Base-by-base conservation (phyloP, 129 eudicot species). In the Lactuca sativa region DNA sequence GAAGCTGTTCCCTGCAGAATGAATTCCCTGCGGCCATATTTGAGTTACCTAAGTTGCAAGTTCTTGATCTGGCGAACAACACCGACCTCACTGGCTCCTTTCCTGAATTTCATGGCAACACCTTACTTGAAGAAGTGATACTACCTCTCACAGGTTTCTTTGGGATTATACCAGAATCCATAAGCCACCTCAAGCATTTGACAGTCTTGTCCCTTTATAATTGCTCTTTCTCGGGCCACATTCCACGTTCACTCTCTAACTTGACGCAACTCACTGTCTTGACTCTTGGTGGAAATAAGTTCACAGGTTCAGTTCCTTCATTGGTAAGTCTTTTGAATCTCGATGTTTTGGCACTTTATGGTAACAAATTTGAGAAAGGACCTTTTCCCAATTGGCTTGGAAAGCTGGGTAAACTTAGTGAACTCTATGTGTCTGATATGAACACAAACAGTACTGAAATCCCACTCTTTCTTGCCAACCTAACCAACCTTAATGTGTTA, bases 101-200 rank as follows among this genome's bases (percentile, higher is more conserved):
- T 18, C 86, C 82, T 4, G 80, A 73, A 15, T 82, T 77, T 31
- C 57, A 25, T 36, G 54, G 34, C 25, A 59, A 54, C 9, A 67
- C 66, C 41, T 33, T 76, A 62, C 67, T 81, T 10, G 66, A 47
- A 38, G 3, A 8, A 5, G 21, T 83, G 38, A 4, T 0, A 12
- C 38, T 76, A 4, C 1, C 0, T 16, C 0, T 0, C 2, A 80
- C 88, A 5, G 41, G 73, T 66, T 80, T 83, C 21, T 38, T 32
- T 4, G 84, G 84, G 54, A 10, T 5, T 16, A 13, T 83, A 9
- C 80, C 82, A 1, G 4, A 25, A 52, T 83, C 82, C 13, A 69
- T 80, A 10, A 38, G 72, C 49, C 64, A 73, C 30, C 65, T 80
- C 13, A 37, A 47, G 30, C 41, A 33, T 31, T 4, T 80, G 54